Conservation (phyloP, 1,284 basidiomycete species). For the Leccinum proliferum region DNA sequence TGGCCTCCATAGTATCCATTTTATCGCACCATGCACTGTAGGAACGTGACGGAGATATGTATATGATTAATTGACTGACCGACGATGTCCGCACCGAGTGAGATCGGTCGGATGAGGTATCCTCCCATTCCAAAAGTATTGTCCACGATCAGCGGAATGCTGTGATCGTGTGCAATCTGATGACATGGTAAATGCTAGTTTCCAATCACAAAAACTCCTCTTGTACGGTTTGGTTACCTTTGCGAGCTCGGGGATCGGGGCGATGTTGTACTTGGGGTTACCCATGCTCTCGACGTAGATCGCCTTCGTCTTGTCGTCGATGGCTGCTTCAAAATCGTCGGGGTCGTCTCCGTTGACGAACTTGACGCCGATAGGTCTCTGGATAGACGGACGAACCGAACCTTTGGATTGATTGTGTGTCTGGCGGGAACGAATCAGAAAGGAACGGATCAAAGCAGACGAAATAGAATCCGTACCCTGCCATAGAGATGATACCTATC, state of each 20-base stretch:
- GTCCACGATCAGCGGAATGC: constrained; percentile 81
- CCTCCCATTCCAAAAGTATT: constrained; percentile 35
- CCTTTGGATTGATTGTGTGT: constrained; percentile 90
- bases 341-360: constrained; percentile 65
- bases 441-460: neutral
- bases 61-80: no score
- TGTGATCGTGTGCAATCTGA: constrained; percentile 66
- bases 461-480: constrained; percentile 43
- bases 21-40: no score
- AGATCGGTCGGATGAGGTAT: no score
- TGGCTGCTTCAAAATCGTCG: constrained; percentile 64
- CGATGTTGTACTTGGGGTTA: constrained; percentile 49
- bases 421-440: constrained; percentile 22
- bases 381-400: constrained; percentile 13
- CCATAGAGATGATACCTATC: constrained; percentile 58
- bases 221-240: constrained; percentile 38
- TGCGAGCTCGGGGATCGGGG: constrained; percentile 68
- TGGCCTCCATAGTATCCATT: no score
- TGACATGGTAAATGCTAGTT: neutral
- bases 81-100: no score
- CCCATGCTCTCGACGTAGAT: constrained; percentile 83
- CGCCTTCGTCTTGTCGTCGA: constrained; percentile 77
- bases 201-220: neutral
- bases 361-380: constrained; percentile 57
- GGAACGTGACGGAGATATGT: no score